Base-by-base conservation (phyloP, 1,284 basidiomycete species). In the Cerrena zonata region DNA sequence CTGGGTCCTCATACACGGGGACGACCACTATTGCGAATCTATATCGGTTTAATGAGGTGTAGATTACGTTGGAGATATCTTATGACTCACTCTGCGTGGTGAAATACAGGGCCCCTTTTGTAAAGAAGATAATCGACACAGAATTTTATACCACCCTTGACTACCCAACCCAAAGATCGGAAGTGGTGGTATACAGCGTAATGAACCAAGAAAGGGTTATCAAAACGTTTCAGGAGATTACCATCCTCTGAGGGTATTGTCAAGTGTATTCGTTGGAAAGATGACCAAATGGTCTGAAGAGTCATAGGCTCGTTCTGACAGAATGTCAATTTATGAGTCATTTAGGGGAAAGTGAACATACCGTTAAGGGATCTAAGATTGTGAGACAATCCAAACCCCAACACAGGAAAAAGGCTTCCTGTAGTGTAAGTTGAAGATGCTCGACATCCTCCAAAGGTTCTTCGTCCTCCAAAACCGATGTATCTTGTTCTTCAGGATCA, bases 101-200 rank as follows among this genome's bases (percentile, higher is more conserved):
- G 78, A 65, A 98, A 98, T 0, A 96, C 92, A 0, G 95, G 94
- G 0, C 96, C 96, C 7, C 88, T 81, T 56, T 94, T 94, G 69
- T 99, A 99, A 26, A 99, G 72, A 13, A 99, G 76, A 71, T 89
- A 92, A 63, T 99, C 96, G 39, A 89, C 89, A 63, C 94, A 97
- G 69, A 99, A 99, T 69, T 99, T 99, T 73, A 96, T 86, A 2
- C 96, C 96, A 22, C 83, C 84, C 67, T 94, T 93, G 54, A 97
- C 86, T 15, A 97, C 90, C 96, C 96, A 99, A n/a, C 96, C 96
- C 3, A 99, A 77, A 2, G 94, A 93, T 19, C 95, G 84, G 65
- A 91, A 99, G 69, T 99, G 93, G 65, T 99, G 95, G 64, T 95
- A 97, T 5, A 83, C 84, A 45, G 87, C 84, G 63, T 98, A 99